Evolutionary conservation across 768 basidiomycete genomes (phyloP).

Genomic region (Chalciporus piperatus): DNA sequence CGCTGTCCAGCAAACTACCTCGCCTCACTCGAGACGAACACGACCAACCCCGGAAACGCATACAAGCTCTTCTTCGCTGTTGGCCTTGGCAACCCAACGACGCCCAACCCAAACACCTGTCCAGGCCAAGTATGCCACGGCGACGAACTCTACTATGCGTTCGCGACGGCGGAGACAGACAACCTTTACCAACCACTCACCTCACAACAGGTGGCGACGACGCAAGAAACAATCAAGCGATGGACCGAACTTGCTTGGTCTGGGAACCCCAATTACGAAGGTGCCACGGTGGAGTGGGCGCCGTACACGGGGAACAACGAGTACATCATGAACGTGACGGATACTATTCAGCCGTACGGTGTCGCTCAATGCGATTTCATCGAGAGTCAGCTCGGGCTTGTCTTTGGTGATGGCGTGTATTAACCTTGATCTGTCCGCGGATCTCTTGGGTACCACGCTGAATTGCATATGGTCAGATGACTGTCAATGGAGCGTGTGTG

Average conservation of each 20-base stretch:
- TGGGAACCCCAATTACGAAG: conserved; percentile 16
- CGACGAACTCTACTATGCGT: conserved; percentile 20
- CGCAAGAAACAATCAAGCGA: conserved; percentile 6
- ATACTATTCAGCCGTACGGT: conserved; percentile 1
- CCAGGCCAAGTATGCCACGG: conserved; percentile 15
- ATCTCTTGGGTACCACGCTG: too few species aligned
- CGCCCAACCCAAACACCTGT: conserved; percentile 10
- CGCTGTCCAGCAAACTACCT: conserved; percentile 16
- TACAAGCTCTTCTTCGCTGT: conserved; percentile 14
- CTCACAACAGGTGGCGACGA: conserved; percentile 1
- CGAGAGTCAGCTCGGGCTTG: conserved; percentile 12
- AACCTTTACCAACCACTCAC: conserved; percentile 16
- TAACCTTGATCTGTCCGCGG: not conserved
- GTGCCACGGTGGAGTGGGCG: conserved; percentile 11
- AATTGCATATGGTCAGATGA: too few species aligned
- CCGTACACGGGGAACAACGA: conserved; percentile 11
- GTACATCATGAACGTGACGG: conserved; percentile 9
- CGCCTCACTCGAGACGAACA: conserved; percentile 13
- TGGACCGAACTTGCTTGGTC: conserved; percentile 16
- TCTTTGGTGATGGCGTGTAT: conserved; percentile 2
- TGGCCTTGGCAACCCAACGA: conserved; percentile 12
- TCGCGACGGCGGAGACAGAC: conserved; percentile 18
- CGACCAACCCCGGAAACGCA: conserved; percentile 13
- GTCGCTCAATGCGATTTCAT: conserved; percentile 16
- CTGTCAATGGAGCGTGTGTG: too few species aligned